Evolutionary conservation across 352 stramenopile species (phyloP).

Genomic region (Elongisporangium senticosum): DNA sequence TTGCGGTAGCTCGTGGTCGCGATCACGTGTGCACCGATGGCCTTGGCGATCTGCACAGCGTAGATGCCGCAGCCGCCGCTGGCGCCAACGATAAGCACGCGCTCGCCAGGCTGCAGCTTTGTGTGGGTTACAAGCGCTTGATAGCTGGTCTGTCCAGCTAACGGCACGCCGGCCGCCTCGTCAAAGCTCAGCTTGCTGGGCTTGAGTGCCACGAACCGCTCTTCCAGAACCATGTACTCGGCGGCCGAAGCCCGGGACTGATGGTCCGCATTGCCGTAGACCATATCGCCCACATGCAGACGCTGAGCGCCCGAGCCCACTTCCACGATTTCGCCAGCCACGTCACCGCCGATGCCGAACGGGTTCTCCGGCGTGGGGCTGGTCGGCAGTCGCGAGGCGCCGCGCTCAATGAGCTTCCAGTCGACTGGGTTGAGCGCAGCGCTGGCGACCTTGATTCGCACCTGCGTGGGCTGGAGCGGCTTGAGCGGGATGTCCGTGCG

Average conservation of each 20-base stretch:
- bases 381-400: constrained; percentile 10
- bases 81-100: constrained; percentile 47
- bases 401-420: constrained; percentile 12
- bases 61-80: constrained; percentile 53
- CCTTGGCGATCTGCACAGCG: constrained; percentile 57
- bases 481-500: constrained; percentile 6
- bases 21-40: constrained; percentile 19
- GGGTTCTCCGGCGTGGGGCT: constrained; percentile 17
- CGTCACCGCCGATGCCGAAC: constrained; percentile 28
- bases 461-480: constrained; percentile 14
- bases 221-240: constrained; percentile 29
- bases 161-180: constrained; percentile 24
- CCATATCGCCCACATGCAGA: constrained; percentile 23
- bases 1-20: constrained; percentile 37
- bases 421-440: constrained; percentile 25
- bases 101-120: constrained; percentile 19
- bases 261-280: constrained; percentile 14
- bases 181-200: constrained; percentile 31
- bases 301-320: constrained; percentile 18
- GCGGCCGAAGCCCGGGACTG: constrained; percentile 12
- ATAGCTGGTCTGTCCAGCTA: constrained; percentile 24
- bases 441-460: constrained; percentile 29
- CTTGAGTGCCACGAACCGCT: constrained; percentile 24
- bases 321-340: constrained; percentile 25
- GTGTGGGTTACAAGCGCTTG: constrained; percentile 24